Percentiles rank a stretch among this genome's conserved stretches.
Conservation (phyloP, 345 rosid species). For the Salix brachista region DNA sequence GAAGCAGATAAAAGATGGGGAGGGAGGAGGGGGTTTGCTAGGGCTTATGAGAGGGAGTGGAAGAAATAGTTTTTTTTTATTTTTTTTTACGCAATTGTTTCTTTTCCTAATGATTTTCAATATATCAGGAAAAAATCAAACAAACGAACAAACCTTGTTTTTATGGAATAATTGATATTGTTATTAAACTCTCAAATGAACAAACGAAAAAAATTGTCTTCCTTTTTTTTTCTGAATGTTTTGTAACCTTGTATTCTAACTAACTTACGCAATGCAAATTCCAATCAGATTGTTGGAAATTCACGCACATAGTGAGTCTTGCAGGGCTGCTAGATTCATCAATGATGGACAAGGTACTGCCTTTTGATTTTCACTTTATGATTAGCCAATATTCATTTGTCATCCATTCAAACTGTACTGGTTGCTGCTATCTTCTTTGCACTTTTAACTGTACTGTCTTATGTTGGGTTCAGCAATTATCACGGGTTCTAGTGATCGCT, state of each 20-base stretch:
- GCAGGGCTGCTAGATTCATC: slow-evolving; percentile 31
- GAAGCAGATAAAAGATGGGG: not conserved
- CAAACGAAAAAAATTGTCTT: not conserved
- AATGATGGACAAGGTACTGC: slow-evolving; percentile 20
- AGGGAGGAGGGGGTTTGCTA: not conserved
- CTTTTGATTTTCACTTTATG: not conserved
- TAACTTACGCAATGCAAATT: not conserved
- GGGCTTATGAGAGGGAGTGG: not conserved
- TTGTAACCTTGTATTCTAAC: not conserved
- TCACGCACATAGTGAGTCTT: slow-evolving; percentile 23
- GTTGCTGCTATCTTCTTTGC: not conserved
- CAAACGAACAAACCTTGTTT: too few species aligned
- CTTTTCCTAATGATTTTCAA: too few species aligned
- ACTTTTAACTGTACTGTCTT: not conserved
- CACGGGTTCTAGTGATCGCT: slow-evolving; percentile 75
- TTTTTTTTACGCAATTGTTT: too few species aligned
- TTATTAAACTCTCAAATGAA: too few species aligned
- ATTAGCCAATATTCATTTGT: not conserved
- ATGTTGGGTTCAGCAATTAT: slow-evolving; percentile 45
- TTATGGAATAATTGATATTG: too few species aligned
- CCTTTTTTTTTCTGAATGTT: not conserved
- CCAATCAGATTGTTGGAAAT: slow-evolving; percentile 15
- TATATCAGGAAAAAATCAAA: too few species aligned
- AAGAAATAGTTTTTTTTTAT: too few species aligned
- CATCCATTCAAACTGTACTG: not conserved